Evolutionary conservation across 352 stramenopile genomes (phyloP).

Genomic region (Saprolegnia parasitica): DNA sequence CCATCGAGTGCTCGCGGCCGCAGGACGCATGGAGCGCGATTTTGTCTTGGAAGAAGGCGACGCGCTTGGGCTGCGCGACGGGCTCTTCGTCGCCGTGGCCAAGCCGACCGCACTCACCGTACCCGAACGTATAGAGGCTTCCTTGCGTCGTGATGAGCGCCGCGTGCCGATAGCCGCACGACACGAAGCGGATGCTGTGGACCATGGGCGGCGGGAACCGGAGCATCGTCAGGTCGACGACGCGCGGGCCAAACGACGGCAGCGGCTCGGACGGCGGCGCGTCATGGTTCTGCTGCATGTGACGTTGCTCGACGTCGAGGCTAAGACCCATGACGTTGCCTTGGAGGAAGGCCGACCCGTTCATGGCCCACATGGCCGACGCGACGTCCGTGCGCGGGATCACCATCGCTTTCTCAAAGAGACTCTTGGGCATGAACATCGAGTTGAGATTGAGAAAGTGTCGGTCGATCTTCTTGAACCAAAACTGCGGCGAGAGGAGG

Average conservation of each 20-base stretch:
- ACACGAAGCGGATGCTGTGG: constrained; percentile 52
- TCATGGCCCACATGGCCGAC: constrained; percentile 16
- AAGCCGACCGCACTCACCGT: constrained; percentile 71
- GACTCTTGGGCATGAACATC: constrained; percentile 19
- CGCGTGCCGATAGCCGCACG: constrained; percentile 73
- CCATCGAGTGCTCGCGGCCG: constrained; percentile 84
- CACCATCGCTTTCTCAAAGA: constrained; percentile 1
- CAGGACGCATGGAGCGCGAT: constrained; percentile 45
- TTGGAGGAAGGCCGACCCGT: constrained; percentile 23
- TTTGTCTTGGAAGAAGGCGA: constrained; percentile 55
- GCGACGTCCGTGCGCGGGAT: constrained; percentile 8
- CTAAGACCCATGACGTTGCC: constrained; percentile 29
- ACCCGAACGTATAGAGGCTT: constrained; percentile 73
- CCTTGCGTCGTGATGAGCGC: constrained; percentile 59
- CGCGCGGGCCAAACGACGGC: constrained; percentile 1
- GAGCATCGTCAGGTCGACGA: constrained; percentile 38
- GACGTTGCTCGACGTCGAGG: constrained; percentile 25
- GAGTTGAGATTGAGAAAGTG: constrained; percentile 24
- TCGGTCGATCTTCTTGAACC: constrained; percentile 28
- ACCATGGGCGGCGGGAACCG: constrained; percentile 47
- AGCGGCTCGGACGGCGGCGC: not conserved
- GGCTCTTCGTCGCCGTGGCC: constrained; percentile 63
- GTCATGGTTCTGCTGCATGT: constrained; percentile 17
- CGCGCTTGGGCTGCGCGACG: constrained; percentile 37
- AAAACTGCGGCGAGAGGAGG: constrained; percentile 20